Evolutionary conservation across 805 yeast species (phyloP), one percentile per base, ranked within the genome.

Genomic region (Candida lessepsii): DNA sequence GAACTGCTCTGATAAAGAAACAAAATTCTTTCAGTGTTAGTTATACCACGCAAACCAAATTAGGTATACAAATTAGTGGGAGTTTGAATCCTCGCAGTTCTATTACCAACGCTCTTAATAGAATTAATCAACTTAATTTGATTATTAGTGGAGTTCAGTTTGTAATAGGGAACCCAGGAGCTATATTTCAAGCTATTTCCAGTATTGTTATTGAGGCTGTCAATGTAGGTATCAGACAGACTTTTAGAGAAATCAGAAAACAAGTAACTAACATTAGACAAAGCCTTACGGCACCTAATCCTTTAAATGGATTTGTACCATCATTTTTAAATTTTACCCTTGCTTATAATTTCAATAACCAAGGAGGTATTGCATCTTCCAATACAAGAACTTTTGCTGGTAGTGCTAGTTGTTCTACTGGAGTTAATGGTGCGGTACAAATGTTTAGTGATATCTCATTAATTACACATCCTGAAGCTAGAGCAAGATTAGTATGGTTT

Each of bases 391-490:
- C 40, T 3, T 42, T 37, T 16, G 37, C 45, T 5, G 47, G 51
- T 5, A 26, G 47, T 6, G 24, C 45, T 2, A 31, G 35, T 17
- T 47, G 51, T 29, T 23, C 15, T 9, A 27, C 51, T 13, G 41
- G 37, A 6, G 11, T 3, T 3, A 33, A 35, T n/a, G 42, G 45
- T 16, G 18, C 35, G n/a, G 42, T 38, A 7, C 51, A 47, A 27
- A 17, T 47, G 38, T 45, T 47, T 35, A 33, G 42, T 13, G 38
- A 33, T 21, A 19, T 40, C 11, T 24, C 43, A 5, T 42, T 39
- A 15, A 21, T 39, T 3, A 39, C 36, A 11, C 39, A 40, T 28
- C 49, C 51, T 4, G 19, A 45, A 8, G 48, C 49, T 17, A 31
- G 31, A 24, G 40, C 44, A 9, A 35, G 47, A 23, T 21, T 34